phyloP scores from a whole-genome alignment of 306 rosid genomes.

The Dryas alaskensis region DNA sequence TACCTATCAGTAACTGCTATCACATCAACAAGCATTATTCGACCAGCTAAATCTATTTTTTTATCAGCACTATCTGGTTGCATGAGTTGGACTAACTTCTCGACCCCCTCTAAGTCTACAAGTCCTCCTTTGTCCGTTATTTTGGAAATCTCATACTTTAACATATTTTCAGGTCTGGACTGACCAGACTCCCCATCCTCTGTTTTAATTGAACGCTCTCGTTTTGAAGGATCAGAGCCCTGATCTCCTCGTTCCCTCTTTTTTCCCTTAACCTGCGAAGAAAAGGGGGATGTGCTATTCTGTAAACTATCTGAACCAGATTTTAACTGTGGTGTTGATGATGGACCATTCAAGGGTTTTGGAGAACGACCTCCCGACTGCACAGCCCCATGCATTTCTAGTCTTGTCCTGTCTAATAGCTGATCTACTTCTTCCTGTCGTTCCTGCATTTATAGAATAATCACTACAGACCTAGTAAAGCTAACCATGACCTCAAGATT shows the following conservation, averaged over 20 bases:
- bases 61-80: constrained; percentile 57
- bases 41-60: constrained; percentile 69
- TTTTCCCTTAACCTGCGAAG: constrained; percentile 62
- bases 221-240: constrained; percentile 54
- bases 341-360: constrained; percentile 69
- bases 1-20: constrained; percentile 65
- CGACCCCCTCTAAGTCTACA: constrained; percentile 66
- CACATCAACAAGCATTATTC: constrained; percentile 72
- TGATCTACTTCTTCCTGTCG: constrained; percentile 83
- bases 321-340: constrained; percentile 68
- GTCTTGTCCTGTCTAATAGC: constrained; percentile 54
- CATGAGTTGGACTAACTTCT: constrained; percentile 75
- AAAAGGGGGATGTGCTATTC: constrained; percentile 56
- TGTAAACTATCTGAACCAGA: constrained; percentile 69
- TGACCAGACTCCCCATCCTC: constrained; percentile 71
- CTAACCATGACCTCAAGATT: neutral
- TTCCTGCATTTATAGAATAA: constrained; percentile 43
- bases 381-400: constrained; percentile 75
- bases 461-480: neutral
- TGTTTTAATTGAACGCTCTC: constrained; percentile 50
- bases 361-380: constrained; percentile 88
- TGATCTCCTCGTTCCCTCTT: constrained; percentile 83
- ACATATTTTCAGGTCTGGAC: constrained; percentile 47
- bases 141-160: constrained; percentile 65
- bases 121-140: constrained; percentile 81